These are phyloP conservation scores for Ustulina deusta DNA, from an alignment of 2,329 filamentous ascomycete species.

Conservation along the genomic window DNA sequence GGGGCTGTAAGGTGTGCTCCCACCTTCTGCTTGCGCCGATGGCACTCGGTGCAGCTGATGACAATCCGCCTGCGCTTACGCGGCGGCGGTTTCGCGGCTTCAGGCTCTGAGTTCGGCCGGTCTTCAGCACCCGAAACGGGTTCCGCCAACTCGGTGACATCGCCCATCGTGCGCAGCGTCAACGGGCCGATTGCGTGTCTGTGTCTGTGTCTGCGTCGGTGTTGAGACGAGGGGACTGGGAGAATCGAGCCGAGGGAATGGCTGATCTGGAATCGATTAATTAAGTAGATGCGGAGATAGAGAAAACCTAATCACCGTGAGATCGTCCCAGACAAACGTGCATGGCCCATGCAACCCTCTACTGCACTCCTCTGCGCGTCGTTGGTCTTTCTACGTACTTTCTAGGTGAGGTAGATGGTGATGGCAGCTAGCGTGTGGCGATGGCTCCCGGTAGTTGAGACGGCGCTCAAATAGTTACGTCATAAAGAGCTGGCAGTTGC, in stretches of 20 bases:
- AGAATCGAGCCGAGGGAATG: neutral
- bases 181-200: neutral
- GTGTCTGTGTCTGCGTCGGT: neutral
- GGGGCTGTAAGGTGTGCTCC: slow-evolving; percentile 25
- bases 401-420: slow-evolving; percentile 1
- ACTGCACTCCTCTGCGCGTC: neutral
- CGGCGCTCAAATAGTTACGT: neutral
- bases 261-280: neutral
- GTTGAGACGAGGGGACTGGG: neutral
- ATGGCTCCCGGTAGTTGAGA: slow-evolving; percentile 6
- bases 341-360: slow-evolving; percentile 3
- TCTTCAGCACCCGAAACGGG: slow-evolving; percentile 40
- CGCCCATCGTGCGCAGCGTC: slow-evolving; percentile 41
- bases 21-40: slow-evolving; percentile 71
- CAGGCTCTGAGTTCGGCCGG: slow-evolving; percentile 26
- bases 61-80: slow-evolving; percentile 70
- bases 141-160: slow-evolving; percentile 40
- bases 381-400: neutral
- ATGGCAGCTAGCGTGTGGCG: neutral
- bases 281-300: neutral
- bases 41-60: slow-evolving; percentile 73
- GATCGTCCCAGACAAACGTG: neutral
- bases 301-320: slow-evolving; percentile 1
- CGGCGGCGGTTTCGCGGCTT: slow-evolving; percentile 54
- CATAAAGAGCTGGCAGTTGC: neutral